Percentiles rank a stretch among this genome's conserved stretches.
Conservation (phyloP, 495 filamentous ascomycete species). For the Tuber brumale region DNA sequence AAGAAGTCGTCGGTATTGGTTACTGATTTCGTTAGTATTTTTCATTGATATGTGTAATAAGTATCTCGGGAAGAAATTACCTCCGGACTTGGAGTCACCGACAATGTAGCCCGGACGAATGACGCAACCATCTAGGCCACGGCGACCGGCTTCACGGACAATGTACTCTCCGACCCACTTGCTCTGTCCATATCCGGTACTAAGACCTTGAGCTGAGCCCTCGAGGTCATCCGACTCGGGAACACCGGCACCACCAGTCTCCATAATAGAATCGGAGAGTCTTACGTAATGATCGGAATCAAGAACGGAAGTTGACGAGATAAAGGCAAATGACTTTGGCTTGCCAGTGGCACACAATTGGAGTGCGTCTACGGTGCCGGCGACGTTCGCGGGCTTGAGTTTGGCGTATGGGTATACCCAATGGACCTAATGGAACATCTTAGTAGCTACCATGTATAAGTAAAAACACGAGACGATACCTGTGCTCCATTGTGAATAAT, state of each 20-base stretch:
- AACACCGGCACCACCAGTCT: slow-evolving; percentile 51
- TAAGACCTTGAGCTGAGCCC: slow-evolving; percentile 58
- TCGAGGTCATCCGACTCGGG: slow-evolving; percentile 60
- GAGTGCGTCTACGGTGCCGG: slow-evolving; percentile 70
- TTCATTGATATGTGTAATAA: background rate
- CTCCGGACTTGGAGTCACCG: slow-evolving; percentile 64
- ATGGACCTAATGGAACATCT: slow-evolving; percentile 52
- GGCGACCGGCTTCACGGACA: slow-evolving; percentile 66
- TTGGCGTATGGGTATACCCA: slow-evolving; percentile 78
- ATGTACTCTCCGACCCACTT: slow-evolving; percentile 84
- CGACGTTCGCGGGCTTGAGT: slow-evolving; percentile 71
- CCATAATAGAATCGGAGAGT: slow-evolving; percentile 57
- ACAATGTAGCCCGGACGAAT: slow-evolving; percentile 82
- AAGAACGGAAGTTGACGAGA: slow-evolving; percentile 78
- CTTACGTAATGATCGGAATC: slow-evolving; percentile 74
- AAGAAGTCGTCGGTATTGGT: slow-evolving; percentile 90
- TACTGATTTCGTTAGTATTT: slow-evolving; percentile 40
- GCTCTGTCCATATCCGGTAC: slow-evolving; percentile 84
- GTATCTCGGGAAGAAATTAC: background rate
- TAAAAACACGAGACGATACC: slow-evolving; percentile 15
- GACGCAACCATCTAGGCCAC: slow-evolving; percentile 69
- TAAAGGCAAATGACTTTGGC: slow-evolving; percentile 73
- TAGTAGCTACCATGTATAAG: background rate
- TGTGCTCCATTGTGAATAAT: slow-evolving; percentile 87
- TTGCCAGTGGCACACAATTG: slow-evolving; percentile 67